A percentile compares a stretch with the other conserved stretches of the same genome.
Conservation (phyloP, 345 rosid species). For the Citrus reticulata region DNA sequence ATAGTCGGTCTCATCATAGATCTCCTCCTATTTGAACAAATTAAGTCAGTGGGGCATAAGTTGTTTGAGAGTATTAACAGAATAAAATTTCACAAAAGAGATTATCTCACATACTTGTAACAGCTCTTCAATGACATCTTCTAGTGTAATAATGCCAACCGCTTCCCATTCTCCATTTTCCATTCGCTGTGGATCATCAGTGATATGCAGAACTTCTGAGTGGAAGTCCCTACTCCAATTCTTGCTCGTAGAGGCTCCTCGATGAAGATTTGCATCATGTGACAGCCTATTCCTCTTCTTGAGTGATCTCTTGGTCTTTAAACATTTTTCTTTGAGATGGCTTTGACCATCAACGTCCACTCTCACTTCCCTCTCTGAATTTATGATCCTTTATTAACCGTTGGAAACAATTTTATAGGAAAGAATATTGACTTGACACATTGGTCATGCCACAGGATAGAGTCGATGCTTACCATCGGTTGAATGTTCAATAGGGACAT, state of each 20-base stretch:
- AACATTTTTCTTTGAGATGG: conserved; percentile 17
- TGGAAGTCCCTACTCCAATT: conserved; percentile 43
- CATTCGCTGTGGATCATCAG: conserved; percentile 22
- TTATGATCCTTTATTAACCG: background rate
- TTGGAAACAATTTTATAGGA: background rate
- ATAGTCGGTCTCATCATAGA: conserved; percentile 61
- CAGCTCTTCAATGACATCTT: conserved; percentile 67
- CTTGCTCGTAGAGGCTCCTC: conserved; percentile 35
- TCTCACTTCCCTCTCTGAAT: conserved; percentile 30
- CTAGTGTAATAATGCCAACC: conserved; percentile 33
- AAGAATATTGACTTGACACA: background rate
- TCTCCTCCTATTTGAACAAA: conserved; percentile 50
- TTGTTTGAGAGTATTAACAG: background rate
- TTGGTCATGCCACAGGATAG: background rate
- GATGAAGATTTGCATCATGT: conserved; percentile 12
- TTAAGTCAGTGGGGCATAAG: background rate
- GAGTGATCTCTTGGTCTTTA: conserved; percentile 29
- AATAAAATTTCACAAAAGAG: background rate
- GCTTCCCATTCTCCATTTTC: conserved; percentile 38
- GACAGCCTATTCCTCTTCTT: conserved; percentile 40
- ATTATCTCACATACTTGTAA: conserved; percentile 37
- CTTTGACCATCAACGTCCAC: conserved; percentile 29
- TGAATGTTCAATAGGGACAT: background rate
- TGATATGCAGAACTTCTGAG: conserved; percentile 36
- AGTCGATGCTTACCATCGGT: conserved; percentile 11